Percentiles rank a stretch among this genome's conserved stretches.
Conservation (phyloP, 352 stramenopile species). For the Phytophthora pseudosyringae region DNA sequence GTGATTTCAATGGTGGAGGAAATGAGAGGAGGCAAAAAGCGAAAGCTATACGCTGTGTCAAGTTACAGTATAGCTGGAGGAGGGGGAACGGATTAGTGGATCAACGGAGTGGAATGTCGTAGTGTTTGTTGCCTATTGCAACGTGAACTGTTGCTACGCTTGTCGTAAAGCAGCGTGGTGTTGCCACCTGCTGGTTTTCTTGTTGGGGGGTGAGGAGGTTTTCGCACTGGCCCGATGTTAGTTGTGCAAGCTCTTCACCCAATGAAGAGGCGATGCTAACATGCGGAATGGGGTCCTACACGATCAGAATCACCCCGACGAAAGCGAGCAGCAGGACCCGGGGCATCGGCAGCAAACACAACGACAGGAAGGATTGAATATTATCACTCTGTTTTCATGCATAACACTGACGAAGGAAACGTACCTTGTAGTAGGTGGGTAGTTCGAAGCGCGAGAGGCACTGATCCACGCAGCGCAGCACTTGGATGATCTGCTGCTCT, state of each 20-base stretch:
- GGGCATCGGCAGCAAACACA: conserved; percentile 56
- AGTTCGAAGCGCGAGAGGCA: conserved; percentile 61
- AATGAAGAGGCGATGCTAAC: conserved; percentile 79
- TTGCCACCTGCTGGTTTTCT: conserved; percentile 25
- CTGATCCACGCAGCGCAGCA: conserved; percentile 65
- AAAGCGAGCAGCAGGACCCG: conserved; percentile 12
- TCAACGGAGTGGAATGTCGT: conserved; percentile 67
- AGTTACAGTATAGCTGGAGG: conserved; percentile 6
- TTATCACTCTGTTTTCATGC: conserved; percentile 22
- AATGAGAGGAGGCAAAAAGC: not conserved
- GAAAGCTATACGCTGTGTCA: conserved; percentile 4
- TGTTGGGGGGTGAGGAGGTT: conserved; percentile 24
- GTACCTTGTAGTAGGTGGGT: conserved; percentile 72
- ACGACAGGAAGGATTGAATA: conserved; percentile 36
- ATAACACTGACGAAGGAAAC: not conserved
- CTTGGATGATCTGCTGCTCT: conserved; percentile 38
- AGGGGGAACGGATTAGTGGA: not conserved
- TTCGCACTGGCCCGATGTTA: conserved; percentile 49
- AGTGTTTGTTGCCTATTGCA: conserved; percentile 87
- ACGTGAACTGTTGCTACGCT: conserved; percentile 54
- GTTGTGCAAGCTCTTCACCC: conserved; percentile 50
- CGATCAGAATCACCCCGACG: conserved; percentile 11
- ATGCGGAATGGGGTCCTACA: conserved; percentile 79
- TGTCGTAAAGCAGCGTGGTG: conserved; percentile 27
- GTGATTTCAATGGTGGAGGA: conserved; percentile 1